Base-by-base conservation (phyloP, 2,329 filamentous ascomycete genomes). In the Pseudogymnoascus sp. region DNA sequence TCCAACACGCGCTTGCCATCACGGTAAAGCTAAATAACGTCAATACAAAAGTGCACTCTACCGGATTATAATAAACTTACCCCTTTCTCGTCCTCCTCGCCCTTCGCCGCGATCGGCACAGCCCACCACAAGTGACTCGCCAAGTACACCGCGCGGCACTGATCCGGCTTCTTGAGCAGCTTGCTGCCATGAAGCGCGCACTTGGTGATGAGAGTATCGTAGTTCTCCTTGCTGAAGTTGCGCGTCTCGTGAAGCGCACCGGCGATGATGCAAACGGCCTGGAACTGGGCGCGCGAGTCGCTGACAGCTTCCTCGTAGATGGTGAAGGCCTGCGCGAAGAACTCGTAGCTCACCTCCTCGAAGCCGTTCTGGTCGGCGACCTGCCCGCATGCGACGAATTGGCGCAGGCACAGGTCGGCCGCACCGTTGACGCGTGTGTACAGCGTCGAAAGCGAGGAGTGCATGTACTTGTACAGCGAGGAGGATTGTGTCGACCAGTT, bases 61-160 rank as follows among this genome's bases (percentile, higher is more conserved):
- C 2, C 9, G 14, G 30, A 38, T 35, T 33, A 30, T 60, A 61
- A 60, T 66, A 63, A 22, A 80, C 87, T 80, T 78, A 92, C 90
- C 71, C 87, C 84, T 64, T 89, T 89, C 36, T 90, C 83, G 65
- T 97, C 92, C 52, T 91, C 87, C 72, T 97, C 93, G 9, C 84
- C 85, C 67, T 88, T 86, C 16, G 85, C 84, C 1, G 85, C 80
- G 64, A 91, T 89, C 52, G 96, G 92, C 11, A 91, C 92, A 0
- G 92, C 91, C 94, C 94, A 99, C 94, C 94, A 99, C 60, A 99
- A 77, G 75, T 99, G 94, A 74, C 92, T 97, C 3, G 94, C 94
- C 68, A 99, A 79, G 72, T 97, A 99, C 9, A 99, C 94, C 0
- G 94, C 94, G 23, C 94, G 87, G 74, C 94, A 99, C 77, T 99